Evolutionary conservation across 2,329 filamentous ascomycete species (phyloP).

Genomic region (Cladosporium oxysporum): DNA sequence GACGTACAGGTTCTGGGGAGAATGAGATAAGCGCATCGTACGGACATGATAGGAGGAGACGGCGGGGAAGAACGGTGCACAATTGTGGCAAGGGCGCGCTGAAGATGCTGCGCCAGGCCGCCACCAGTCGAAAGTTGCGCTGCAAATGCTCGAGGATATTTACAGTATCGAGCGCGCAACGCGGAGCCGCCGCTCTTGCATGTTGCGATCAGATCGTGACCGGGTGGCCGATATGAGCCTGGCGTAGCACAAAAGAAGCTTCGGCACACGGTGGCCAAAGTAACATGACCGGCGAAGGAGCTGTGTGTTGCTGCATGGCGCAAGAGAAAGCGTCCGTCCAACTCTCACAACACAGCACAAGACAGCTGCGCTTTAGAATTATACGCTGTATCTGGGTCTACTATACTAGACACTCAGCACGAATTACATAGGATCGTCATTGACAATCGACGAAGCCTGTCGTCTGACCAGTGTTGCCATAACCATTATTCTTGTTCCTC

Average conservation of each 20-base stretch:
- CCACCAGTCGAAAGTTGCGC: background rate
- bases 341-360: background rate
- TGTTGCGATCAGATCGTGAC: background rate
- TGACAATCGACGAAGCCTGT: background rate
- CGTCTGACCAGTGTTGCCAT: background rate
- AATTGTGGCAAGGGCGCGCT: background rate
- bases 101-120: background rate
- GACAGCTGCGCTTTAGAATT: background rate
- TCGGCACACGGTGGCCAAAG: background rate
- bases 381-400: background rate
- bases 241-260: background rate
- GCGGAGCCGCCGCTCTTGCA: background rate
- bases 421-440: background rate
- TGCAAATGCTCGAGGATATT: background rate
- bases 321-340: background rate
- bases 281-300: background rate
- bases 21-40: background rate
- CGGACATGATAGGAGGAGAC: background rate
- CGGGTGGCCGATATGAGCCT: background rate
- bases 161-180: background rate
- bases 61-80: background rate
- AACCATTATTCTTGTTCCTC: background rate
- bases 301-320: background rate
- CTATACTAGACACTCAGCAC: background rate
- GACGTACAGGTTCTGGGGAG: background rate